Percentiles rank a stretch among this genome's conserved stretches.
These are phyloP conservation scores for Phoma sp. DNA, from an alignment of 2,329 filamentous ascomycete species.

Conservation along the genomic window DNA sequence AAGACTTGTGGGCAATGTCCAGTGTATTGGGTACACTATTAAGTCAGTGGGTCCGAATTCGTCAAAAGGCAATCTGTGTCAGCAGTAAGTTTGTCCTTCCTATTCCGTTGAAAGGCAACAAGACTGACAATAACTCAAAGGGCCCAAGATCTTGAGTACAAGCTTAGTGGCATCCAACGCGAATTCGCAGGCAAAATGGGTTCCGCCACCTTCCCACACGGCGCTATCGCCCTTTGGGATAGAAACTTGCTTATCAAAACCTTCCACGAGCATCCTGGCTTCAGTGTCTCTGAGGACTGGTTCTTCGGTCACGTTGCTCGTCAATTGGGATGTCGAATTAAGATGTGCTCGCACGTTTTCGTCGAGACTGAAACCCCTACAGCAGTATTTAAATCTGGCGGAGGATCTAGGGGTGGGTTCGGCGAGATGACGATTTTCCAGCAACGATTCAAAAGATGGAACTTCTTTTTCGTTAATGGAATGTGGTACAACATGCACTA, in stretches of 20 bases:
- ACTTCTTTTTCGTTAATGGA: constrained; percentile 59
- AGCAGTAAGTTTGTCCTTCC: constrained; percentile 28
- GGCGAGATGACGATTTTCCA: constrained; percentile 61
- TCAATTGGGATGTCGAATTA: constrained; percentile 53
- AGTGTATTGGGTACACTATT: constrained; percentile 55
- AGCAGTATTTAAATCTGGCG: constrained; percentile 50
- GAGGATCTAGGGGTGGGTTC: constrained; percentile 54
- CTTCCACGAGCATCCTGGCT: constrained; percentile 58
- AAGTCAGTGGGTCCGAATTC: constrained; percentile 15
- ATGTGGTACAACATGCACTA: constrained; percentile 57
- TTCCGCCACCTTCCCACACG: constrained; percentile 58
- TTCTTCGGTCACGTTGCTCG: constrained; percentile 59
- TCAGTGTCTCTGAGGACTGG: constrained; percentile 59
- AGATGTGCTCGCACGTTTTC: constrained; percentile 58
- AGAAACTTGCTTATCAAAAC: constrained; percentile 53
- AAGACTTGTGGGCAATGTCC: constrained; percentile 50
- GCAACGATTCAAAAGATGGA: constrained; percentile 59
- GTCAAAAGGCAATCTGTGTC: constrained; percentile 34
- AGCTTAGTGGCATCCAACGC: constrained; percentile 56
- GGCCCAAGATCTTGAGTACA: constrained; percentile 60
- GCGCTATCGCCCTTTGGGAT: constrained; percentile 58
- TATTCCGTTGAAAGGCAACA: too few relatives aligned
- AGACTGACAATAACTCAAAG: too few relatives aligned
- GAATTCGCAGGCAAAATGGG: constrained; percentile 54
- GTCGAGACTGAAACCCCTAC: constrained; percentile 59